Evolutionary conservation across 345 rosid genomes (phyloP).

Genomic region (Schrenkiella parvula): DNA sequence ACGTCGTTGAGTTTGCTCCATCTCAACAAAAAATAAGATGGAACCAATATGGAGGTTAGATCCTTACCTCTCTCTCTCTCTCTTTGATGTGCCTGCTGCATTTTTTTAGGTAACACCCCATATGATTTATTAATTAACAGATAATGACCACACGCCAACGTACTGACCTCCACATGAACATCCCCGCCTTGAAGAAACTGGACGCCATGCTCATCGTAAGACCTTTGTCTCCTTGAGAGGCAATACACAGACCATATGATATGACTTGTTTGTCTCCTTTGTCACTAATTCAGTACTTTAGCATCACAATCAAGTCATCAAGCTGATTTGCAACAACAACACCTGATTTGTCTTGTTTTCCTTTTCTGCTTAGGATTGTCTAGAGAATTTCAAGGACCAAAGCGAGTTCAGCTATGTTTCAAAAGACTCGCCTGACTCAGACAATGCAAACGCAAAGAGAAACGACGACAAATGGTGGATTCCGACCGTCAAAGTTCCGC

Average conservation of each 20-base stretch:
- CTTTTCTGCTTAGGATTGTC: constrained; percentile 54
- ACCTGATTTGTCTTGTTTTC: not conserved
- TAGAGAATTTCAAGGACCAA: constrained; percentile 78
- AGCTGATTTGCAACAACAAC: not conserved
- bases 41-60: constrained; percentile 55
- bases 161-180: constrained; percentile 75
- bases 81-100: not conserved
- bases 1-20: constrained; percentile 64
- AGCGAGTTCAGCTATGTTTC: constrained; percentile 72
- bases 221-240: not conserved
- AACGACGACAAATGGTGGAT: constrained; percentile 95
- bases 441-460: constrained; percentile 36
- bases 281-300: not conserved
- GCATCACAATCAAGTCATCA: not conserved
- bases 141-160: constrained; percentile 75
- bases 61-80: not conserved
- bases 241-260: not conserved
- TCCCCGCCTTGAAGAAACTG: constrained; percentile 80
- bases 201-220: constrained; percentile 84
- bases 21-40: constrained; percentile 60
- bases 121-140: constrained; percentile 30
- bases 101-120: not conserved
- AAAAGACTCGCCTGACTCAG: constrained; percentile 63
- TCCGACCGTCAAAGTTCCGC: constrained; percentile 71
- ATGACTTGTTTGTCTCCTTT: not conserved